Conservation (phyloP, 805 yeast genomes). For the Candida hungchunana region DNA sequence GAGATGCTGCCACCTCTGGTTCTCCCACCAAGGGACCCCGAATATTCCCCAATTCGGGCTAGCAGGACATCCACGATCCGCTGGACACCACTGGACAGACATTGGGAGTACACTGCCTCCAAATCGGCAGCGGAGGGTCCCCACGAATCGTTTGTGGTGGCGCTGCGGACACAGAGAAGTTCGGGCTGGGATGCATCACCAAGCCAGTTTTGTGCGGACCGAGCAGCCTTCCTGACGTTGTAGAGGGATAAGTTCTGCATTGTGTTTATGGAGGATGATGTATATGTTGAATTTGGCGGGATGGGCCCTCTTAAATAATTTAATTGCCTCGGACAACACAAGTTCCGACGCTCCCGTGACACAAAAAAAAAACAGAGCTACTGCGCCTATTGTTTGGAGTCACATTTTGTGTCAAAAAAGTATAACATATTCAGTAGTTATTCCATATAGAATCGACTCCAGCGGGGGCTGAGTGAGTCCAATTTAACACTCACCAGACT, state of each 20-base stretch:
- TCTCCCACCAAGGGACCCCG: background rate
- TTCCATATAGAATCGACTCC: too few species aligned
- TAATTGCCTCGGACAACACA: too few species aligned
- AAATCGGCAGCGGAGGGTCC: slow-evolving; percentile 46
- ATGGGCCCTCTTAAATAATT: too few species aligned
- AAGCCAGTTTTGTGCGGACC: slow-evolving; percentile 35
- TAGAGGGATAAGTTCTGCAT: slow-evolving; percentile 31
- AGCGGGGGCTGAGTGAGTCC: too few species aligned
- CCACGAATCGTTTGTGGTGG: slow-evolving; percentile 48
- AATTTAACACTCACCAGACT: slow-evolving; percentile 36
- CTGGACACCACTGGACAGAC: slow-evolving; percentile 18
- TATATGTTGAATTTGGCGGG: too few species aligned
- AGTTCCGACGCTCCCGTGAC: too few species aligned
- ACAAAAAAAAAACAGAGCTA: too few species aligned
- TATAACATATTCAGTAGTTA: too few species aligned
- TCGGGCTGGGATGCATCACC: slow-evolving; percentile 33
- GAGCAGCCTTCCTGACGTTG: slow-evolving; percentile 36
- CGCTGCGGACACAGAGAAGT: slow-evolving; percentile 35
- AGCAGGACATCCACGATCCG: slow-evolving; percentile 29
- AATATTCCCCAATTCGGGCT: slow-evolving; percentile 26
- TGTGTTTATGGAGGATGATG: slow-evolving; percentile 28
- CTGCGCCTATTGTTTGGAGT: too few species aligned
- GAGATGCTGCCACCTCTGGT: background rate
- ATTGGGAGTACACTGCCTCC: slow-evolving; percentile 26
- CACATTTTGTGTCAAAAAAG: too few species aligned